These are phyloP conservation scores for Moesziomyces sp. DNA, from an alignment of 1,284 basidiomycete species.

Conservation along the genomic window DNA sequence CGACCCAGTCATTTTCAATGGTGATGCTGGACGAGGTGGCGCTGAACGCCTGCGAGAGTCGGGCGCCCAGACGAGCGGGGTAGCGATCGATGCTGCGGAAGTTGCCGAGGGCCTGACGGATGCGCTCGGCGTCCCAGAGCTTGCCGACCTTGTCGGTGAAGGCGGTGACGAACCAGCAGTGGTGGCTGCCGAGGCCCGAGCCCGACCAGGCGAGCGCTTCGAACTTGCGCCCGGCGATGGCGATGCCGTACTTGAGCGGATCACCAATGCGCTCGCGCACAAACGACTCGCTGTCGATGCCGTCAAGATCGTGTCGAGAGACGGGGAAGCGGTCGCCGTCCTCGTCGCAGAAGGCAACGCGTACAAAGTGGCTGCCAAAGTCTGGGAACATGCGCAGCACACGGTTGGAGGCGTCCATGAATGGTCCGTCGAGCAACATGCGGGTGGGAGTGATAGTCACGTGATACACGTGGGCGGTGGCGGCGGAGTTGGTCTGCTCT, in stretches of 20 bases:
- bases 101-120: slow-evolving; percentile 28
- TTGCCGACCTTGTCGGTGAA: slow-evolving; percentile 29
- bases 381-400: slow-evolving; percentile 33
- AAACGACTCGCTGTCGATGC: slow-evolving; percentile 31
- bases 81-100: slow-evolving; percentile 17
- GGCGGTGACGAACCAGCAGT: slow-evolving; percentile 37
- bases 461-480: slow-evolving; percentile 31
- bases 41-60: slow-evolving; percentile 40
- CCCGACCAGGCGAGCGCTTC: slow-evolving; percentile 39
- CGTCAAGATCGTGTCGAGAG: slow-evolving; percentile 27
- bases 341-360: slow-evolving; percentile 34
- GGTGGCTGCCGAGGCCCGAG: slow-evolving; percentile 28
- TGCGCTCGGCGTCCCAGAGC: slow-evolving; percentile 28
- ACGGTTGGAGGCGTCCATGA: slow-evolving; percentile 34
- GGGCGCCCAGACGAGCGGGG: slow-evolving; percentile 29
- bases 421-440: slow-evolving; percentile 24
- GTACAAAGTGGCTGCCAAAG: slow-evolving; percentile 28
- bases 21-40: slow-evolving; percentile 33
- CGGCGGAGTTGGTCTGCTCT: slow-evolving; percentile 3
- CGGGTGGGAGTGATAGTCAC: slow-evolving; percentile 32
- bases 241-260: slow-evolving; percentile 28
- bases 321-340: slow-evolving; percentile 39
- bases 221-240: slow-evolving; percentile 28
- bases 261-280: slow-evolving; percentile 31
- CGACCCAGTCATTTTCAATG: slow-evolving; percentile 24